Conservation (phyloP, 208 protist species). For the Sergeia podlipaevii region DNA sequence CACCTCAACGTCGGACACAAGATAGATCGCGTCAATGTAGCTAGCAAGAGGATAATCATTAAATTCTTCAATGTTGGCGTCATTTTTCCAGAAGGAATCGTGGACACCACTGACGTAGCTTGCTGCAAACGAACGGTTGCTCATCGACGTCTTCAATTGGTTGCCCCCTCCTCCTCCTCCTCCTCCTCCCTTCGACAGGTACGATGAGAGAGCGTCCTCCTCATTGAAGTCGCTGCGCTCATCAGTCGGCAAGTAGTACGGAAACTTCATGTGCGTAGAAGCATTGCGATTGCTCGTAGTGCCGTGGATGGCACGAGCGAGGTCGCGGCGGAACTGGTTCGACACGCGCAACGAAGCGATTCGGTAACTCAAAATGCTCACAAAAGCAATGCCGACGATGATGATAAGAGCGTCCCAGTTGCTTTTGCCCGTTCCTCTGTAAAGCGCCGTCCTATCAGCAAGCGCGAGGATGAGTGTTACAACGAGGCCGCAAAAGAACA, state of each 20-base stretch:
- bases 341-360: conserved; percentile 14
- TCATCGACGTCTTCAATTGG: too few relatives aligned
- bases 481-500: conserved; percentile 9
- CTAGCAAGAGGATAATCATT: background rate
- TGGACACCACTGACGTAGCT: too few relatives aligned
- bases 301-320: conserved; percentile 2
- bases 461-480: background rate
- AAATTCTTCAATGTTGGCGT: conserved; percentile 8
- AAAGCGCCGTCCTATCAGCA: background rate
- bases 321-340: background rate
- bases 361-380: conserved; percentile 5
- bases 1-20: conserved; percentile 21
- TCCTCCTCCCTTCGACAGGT: too few relatives aligned
- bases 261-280: background rate
- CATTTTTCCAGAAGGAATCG: background rate
- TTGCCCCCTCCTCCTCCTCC: background rate
- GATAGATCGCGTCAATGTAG: conserved; percentile 24
- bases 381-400: conserved; percentile 2
- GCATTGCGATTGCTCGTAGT: background rate
- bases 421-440: background rate
- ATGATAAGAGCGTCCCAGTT: conserved; percentile 8
- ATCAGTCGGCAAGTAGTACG: conserved; percentile 13
- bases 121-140: too few relatives aligned
- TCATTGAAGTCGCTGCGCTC: conserved; percentile 11
- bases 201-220: background rate